Conservation (phyloP, 495 filamentous ascomycete species). For the Penicillium paradoxum region DNA sequence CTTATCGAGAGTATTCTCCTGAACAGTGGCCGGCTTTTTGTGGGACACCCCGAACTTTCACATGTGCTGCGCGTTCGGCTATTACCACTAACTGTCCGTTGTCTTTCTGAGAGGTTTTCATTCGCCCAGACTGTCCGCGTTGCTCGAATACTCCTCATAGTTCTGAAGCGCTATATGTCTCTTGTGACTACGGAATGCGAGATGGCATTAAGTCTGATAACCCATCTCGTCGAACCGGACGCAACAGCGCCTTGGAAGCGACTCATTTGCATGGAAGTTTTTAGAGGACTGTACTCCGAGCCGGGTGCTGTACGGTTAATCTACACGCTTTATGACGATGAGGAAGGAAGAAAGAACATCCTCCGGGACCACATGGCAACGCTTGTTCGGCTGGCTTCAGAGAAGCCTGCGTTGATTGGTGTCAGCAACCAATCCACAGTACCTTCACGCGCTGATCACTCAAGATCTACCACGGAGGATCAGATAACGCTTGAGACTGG, state of each 20-base stretch:
- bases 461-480: constrained; percentile 54
- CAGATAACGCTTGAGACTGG: constrained; percentile 83
- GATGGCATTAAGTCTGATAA: constrained; percentile 77
- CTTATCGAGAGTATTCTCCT: constrained; percentile 83
- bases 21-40: constrained; percentile 77
- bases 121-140: constrained; percentile 83
- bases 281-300: constrained; percentile 78
- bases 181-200: constrained; percentile 76
- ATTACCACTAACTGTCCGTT: constrained; percentile 75
- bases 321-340: constrained; percentile 71
- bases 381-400: constrained; percentile 82
- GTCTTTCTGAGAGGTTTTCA: constrained; percentile 68
- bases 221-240: constrained; percentile 84
- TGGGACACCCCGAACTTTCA: constrained; percentile 72
- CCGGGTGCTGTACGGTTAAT: constrained; percentile 71
- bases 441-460: constrained; percentile 47
- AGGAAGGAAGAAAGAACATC: constrained; percentile 67
- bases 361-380: constrained; percentile 74
- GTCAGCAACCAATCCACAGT: constrained; percentile 80
- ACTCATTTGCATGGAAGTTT: constrained; percentile 84
- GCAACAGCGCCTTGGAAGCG: constrained; percentile 74
- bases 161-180: constrained; percentile 70
- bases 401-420: constrained; percentile 83
- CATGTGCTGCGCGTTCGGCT: constrained; percentile 73
- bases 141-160: constrained; percentile 71